phyloP scores from a whole-genome alignment of 2,329 filamentous ascomycete species.

The Monosporascus sp. region DNA sequence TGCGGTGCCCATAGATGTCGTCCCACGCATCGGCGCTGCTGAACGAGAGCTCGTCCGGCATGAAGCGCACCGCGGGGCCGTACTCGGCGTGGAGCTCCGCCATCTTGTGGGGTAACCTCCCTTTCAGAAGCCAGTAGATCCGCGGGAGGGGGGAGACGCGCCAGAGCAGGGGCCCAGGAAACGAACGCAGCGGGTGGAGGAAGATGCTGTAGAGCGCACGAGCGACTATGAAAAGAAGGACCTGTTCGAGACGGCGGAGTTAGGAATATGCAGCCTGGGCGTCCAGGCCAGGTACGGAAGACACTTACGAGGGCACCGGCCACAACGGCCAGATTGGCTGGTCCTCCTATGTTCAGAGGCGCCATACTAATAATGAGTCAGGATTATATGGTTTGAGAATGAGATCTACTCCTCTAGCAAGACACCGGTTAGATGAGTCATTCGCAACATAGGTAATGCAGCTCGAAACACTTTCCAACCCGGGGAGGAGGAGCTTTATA shows the following conservation, averaged over 20 bases:
- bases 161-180: conserved; percentile 24
- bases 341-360: background rate
- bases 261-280: no score
- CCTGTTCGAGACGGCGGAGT: conserved; percentile 4
- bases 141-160: conserved; percentile 18
- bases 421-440: no score
- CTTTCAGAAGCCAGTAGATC: conserved; percentile 15
- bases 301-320: background rate
- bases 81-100: conserved; percentile 30
- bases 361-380: background rate
- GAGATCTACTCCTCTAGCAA: background rate
- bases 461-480: no score
- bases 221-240: conserved; percentile 12
- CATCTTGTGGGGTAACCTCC: conserved; percentile 19
- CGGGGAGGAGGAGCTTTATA: no score
- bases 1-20: conserved; percentile 35
- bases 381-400: background rate
- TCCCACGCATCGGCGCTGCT: conserved; percentile 32
- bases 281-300: no score
- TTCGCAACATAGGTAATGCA: no score
- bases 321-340: background rate
- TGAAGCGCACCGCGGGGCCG: conserved; percentile 36
- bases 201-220: conserved; percentile 21
- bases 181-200: conserved; percentile 21
- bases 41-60: conserved; percentile 38